phyloP scores from a whole-genome alignment of 2,329 filamentous ascomycete species.

The Aspergillus bombycis region DNA sequence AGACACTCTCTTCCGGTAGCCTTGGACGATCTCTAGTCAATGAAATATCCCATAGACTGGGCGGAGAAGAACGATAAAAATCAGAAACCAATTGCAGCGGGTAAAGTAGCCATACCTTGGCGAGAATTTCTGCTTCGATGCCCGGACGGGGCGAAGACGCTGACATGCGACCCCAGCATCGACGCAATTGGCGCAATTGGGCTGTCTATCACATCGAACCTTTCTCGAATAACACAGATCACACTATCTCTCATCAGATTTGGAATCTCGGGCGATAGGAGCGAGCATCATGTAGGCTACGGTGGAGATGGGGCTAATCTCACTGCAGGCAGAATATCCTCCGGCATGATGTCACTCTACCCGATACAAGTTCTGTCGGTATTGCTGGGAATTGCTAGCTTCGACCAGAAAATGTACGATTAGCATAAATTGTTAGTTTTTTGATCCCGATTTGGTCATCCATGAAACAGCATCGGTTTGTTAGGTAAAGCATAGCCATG shows the following conservation, averaged over 20 bases:
- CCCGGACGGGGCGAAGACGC: conserved; percentile 21
- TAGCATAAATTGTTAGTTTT: neutral
- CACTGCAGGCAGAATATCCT: conserved; percentile 20
- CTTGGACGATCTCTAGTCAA: neutral
- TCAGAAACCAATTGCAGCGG: neutral
- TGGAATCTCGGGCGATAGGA: neutral
- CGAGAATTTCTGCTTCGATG: conserved; percentile 13
- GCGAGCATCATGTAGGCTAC: neutral
- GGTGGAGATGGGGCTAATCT: conserved; percentile 10
- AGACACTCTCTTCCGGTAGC: neutral
- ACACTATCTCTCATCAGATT: conserved; percentile 18
- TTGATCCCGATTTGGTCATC: neutral
- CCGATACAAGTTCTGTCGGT: neutral
- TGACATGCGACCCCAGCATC: conserved; percentile 27
- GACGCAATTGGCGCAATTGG: conserved; percentile 28
- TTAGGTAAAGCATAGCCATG: neutral
- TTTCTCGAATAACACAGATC: conserved; percentile 32
- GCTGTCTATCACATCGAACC: conserved; percentile 30
- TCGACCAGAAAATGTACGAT: fast-evolving
- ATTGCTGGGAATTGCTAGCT: neutral
- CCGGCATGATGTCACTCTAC: neutral
- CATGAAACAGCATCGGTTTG: neutral
- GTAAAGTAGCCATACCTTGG: conserved; percentile 13
- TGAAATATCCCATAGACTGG: no score
- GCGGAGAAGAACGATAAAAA: neutral